These are phyloP conservation scores for Geotrichum phurueaensis DNA, from an alignment of 1,139 yeast genomes.

Conservation along the genomic window DNA sequence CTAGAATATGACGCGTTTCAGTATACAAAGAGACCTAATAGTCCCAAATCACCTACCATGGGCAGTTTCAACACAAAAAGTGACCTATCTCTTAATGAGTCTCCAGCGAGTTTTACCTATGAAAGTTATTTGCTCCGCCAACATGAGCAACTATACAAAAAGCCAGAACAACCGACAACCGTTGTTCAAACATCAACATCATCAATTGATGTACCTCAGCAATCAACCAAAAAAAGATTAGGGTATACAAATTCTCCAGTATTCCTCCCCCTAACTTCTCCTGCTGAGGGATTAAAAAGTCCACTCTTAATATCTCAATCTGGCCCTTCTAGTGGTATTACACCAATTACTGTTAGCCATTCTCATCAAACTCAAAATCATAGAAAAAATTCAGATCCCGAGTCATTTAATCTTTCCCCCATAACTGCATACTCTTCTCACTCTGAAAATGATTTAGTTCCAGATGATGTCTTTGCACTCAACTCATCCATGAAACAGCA, in stretches of 20 bases:
- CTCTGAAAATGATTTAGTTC: not conserved
- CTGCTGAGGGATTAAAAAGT: constrained; percentile 1
- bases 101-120: constrained; percentile 1
- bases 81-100: not conserved
- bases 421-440: not conserved
- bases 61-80: not conserved
- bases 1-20: not conserved
- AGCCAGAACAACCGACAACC: not conserved
- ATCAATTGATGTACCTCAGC: constrained; percentile 5
- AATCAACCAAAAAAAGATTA: not conserved
- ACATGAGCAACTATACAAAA: constrained; percentile 22
- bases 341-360: constrained; percentile 18
- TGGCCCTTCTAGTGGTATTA: constrained; percentile 16
- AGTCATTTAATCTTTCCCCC: constrained; percentile 4
- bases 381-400: constrained; percentile 5
- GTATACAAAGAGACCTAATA: not conserved
- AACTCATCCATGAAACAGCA: not conserved
- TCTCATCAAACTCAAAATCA: constrained; percentile 15
- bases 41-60: not conserved
- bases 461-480: not conserved
- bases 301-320: constrained; percentile 19
- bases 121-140: constrained; percentile 21
- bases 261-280: constrained; percentile 5
- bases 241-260: not conserved
- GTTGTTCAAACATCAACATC: constrained; percentile 1